Conservation (phyloP, 2,329 filamentous ascomycete species). For the Penicillium nordicum region DNA sequence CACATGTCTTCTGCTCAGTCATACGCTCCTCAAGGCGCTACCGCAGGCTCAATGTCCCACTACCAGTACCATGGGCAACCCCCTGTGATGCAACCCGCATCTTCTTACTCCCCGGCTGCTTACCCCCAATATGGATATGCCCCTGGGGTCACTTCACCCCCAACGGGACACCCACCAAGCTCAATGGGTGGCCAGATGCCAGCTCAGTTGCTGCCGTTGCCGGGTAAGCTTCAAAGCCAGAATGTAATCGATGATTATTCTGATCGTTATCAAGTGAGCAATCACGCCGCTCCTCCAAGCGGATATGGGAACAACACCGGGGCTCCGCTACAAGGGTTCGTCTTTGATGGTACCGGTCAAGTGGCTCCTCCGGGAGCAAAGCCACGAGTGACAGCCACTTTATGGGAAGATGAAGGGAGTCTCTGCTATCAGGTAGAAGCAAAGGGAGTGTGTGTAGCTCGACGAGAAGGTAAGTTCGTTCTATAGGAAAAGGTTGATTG, state of each 20-base stretch:
- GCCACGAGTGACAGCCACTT: constrained; percentile 87
- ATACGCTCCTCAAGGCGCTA: constrained; percentile 71
- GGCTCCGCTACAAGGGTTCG: constrained; percentile 45
- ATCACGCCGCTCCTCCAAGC: constrained; percentile 32
- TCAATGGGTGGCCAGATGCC: constrained; percentile 65
- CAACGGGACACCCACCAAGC: constrained; percentile 63
- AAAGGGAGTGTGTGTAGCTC: constrained; percentile 89
- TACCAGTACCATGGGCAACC: constrained; percentile 71
- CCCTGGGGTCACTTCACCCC: constrained; percentile 78
- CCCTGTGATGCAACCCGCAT: constrained; percentile 68
- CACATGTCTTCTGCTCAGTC: constrained; percentile 76
- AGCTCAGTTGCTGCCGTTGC: constrained; percentile 68
- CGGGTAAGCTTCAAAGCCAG: constrained; percentile 38
- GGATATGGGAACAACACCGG: constrained; percentile 40
- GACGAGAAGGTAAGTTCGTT: constrained; percentile 70
- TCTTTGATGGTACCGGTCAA: constrained; percentile 86
- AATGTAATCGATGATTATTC: neutral
- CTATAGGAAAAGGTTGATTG: neutral
- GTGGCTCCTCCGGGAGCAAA: constrained; percentile 91
- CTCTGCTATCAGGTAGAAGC: constrained; percentile 97
- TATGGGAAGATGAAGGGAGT: constrained; percentile 98
- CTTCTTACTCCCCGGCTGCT: constrained; percentile 63
- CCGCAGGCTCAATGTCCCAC: constrained; percentile 68
- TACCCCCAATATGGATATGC: constrained; percentile 71
- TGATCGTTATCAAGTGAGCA: constrained; percentile 34